Base-by-base conservation (phyloP, 1,284 basidiomycete genomes). In the Polyporus tsugae region DNA sequence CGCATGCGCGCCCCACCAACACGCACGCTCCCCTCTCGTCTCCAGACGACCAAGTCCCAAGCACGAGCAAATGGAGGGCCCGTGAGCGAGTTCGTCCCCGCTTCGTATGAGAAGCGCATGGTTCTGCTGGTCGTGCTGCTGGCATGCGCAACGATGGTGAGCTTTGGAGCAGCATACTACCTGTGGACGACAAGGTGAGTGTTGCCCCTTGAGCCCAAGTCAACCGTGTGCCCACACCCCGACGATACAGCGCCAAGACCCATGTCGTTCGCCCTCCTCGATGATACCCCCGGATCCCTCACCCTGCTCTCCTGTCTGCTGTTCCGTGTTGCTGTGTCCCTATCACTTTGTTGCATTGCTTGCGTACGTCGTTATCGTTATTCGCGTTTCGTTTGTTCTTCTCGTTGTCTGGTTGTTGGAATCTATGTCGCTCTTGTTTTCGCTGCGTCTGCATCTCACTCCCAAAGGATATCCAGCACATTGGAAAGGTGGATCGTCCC, bases 141-240 rank as follows among this genome's bases (percentile, higher is more conserved):
- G 58, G 79, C 82, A 57, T 79, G 85, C 42, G 84, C 82, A 10
- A 84, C 83, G 66, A 64, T 90, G 42, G 76, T 81, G 46, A 89
- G 84, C 73, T 91, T 91, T 72, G 84, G 80, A 44, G 79, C 81
- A 9, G 90, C 90, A 2, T 91, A 89, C 70, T 90, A 90, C 80
- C 80, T 92, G 41, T 88, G 87, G 74, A 82, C 81, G 58, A 87
- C 86, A 75, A 90, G 89, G 89, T 91, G 85, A 80, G 84, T 76
- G n/a, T 5, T 6, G 35, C 41, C 44, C n/a, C 7, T 36, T 11
- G 13, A 33, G 22, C 13, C 41, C 4, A 4, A n/a, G 55, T 35
- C 55, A 15, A 6, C 55, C 10, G 19, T 15, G n/a, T 58, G 19
- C 55, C 33, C 33, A 39, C 52, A 17, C 19, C 25, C 62, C 22